Evolutionary conservation across 768 basidiomycete genomes (phyloP).

Genomic region (Pisolithus orientalis): DNA sequence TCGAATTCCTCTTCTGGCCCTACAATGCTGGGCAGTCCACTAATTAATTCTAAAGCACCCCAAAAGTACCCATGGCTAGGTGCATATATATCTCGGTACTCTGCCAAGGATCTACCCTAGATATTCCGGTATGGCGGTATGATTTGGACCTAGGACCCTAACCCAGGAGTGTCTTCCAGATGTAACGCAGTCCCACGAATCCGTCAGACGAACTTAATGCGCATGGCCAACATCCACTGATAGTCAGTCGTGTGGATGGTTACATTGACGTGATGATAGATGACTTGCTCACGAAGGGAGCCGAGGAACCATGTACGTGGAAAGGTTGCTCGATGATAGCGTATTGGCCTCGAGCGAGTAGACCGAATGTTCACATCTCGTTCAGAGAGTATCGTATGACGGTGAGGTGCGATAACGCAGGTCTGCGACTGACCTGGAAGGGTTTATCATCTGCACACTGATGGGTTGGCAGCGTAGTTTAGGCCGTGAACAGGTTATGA

Average conservation of each 20-base stretch:
- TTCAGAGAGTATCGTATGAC: slow-evolving; percentile 87
- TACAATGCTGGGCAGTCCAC: neutral
- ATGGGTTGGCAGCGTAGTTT: neutral
- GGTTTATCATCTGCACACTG: slow-evolving; percentile 33
- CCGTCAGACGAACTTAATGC: slow-evolving; percentile 49
- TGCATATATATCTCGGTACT: no score
- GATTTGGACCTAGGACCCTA: no score
- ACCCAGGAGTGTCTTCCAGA: no score
- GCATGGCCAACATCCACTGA: slow-evolving; percentile 45
- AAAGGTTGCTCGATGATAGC: neutral
- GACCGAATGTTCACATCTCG: slow-evolving; percentile 93
- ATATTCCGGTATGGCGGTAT: no score
- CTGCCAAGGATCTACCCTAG: no score
- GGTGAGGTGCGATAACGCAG: slow-evolving; percentile 85
- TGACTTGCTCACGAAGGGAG: slow-evolving; percentile 82
- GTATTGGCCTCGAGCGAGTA: slow-evolving; percentile 21
- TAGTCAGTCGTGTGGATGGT: slow-evolving; percentile 74
- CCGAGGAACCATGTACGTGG: slow-evolving; percentile 78
- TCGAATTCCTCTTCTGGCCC: no score
- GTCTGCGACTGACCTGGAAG: slow-evolving; percentile 71
- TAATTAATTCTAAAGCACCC: no score
- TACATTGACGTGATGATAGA: slow-evolving; percentile 90
- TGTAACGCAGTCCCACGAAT: no score
- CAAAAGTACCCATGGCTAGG: no score
- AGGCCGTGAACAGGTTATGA: slow-evolving; percentile 25